Percentiles rank a stretch among this genome's conserved stretches.
Evolutionary conservation across 495 filamentous ascomycete species (phyloP).

Genomic region (Apiosordaria backusii): DNA sequence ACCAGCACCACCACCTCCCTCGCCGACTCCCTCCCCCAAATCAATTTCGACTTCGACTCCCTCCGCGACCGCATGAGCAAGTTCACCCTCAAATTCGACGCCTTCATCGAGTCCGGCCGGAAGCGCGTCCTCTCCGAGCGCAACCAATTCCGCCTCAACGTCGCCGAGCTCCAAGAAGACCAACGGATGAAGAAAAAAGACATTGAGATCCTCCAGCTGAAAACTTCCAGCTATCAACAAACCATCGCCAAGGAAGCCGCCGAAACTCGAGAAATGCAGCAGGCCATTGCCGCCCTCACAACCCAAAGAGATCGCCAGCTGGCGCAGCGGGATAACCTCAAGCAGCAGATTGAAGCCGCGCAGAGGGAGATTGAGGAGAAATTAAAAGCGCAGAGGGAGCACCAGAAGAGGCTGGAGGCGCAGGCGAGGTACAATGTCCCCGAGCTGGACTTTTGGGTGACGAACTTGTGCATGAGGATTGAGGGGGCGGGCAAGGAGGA

Average conservation of each 20-base stretch:
- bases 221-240: constrained; percentile 71
- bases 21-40: constrained; percentile 79
- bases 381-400: constrained; percentile 49
- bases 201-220: constrained; percentile 78
- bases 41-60: constrained; percentile 96
- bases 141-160: constrained; percentile 86
- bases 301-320: constrained; percentile 72
- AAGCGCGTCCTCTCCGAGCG: constrained; percentile 87
- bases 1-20: constrained; percentile 45
- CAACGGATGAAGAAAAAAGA: constrained; percentile 83
- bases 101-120: constrained; percentile 85
- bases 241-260: constrained; percentile 80
- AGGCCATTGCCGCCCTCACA: constrained; percentile 69
- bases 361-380: constrained; percentile 62
- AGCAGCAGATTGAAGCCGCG: constrained; percentile 72
- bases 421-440: constrained; percentile 84
- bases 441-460: constrained; percentile 93
- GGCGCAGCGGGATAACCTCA: constrained; percentile 66
- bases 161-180: constrained; percentile 89
- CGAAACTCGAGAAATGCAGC: constrained; percentile 85
- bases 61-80: constrained; percentile 90
- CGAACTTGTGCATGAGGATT: constrained; percentile 80
- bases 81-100: constrained; percentile 88
- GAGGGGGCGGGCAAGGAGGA: constrained; percentile 84
- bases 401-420: constrained; percentile 62